Conservation (phyloP, 1,284 basidiomycete species). For the Polyporus tsugae region DNA sequence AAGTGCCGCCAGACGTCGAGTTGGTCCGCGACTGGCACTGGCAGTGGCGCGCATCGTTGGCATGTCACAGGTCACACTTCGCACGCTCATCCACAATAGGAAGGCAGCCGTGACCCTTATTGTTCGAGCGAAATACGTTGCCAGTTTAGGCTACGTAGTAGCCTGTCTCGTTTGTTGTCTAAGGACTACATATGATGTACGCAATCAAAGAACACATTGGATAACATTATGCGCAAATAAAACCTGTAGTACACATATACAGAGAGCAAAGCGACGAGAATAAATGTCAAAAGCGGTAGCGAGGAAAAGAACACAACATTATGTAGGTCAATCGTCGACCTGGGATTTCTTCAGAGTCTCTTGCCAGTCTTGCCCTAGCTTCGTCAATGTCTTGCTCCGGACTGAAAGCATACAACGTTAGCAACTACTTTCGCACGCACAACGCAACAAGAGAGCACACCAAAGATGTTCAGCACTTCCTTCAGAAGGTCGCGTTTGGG, state of each 20-base stretch:
- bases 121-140: not conserved
- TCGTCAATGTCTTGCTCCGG: constrained; percentile 74
- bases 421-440: not conserved
- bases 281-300: not conserved
- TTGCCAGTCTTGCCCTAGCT: constrained; percentile 81
- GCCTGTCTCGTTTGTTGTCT: not conserved
- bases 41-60: not conserved
- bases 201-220: not conserved
- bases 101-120: not conserved
- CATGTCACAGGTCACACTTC: constrained; percentile 13
- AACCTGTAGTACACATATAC: constrained; percentile 3
- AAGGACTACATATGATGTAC: not conserved
- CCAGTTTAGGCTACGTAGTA: too few species aligned
- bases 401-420: constrained; percentile 49
- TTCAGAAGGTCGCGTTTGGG: constrained; percentile 81
- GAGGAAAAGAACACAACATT: not conserved
- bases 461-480: constrained; percentile 81
- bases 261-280: not conserved
- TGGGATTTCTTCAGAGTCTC: constrained; percentile 72
- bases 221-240: constrained; percentile 12
- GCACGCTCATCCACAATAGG: constrained; percentile 8
- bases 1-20: not conserved
- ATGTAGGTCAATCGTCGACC: constrained; percentile 46
- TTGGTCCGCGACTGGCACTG: not conserved
- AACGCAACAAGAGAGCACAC: constrained; percentile 47